Base-by-base conservation (phyloP, 2,329 filamentous ascomycete genomes). In the Phyllosticta citrichinensis region DNA sequence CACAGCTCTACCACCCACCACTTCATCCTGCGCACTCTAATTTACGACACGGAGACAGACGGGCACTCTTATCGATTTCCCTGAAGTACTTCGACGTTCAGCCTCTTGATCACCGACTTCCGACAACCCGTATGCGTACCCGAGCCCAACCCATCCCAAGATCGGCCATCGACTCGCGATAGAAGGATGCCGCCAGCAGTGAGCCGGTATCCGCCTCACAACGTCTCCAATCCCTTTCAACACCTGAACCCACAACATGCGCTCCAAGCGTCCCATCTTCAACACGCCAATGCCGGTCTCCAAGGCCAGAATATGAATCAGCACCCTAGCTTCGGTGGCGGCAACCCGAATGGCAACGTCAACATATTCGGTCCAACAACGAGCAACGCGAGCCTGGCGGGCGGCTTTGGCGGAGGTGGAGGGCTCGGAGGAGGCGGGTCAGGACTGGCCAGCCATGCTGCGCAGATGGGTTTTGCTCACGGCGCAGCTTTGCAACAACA, bases 401-500 rank as follows among this genome's bases (percentile, higher is more conserved):
- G 83, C 80, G 66, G 80, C 75, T 61, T 77, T 55, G 82, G 82
- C 10, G 86, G 85, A 64, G 81, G 80, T 54, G 72, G 75, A 40
- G 76, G 76, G 55, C 76, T 78, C 60, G 80, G 80, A 24, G 78
- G 79, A 73, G 73, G 80, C 77, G 71, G 75, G 63, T 87, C 88
- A 20, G 90, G 91, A 1, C 83, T 96, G 57, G 90, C 87, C 33
- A 93, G 90, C 73, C 90, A 95, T 73, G 91, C 89, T 64, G 91
- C 90, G 63, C 86, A 93, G 69, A 89, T 94, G 82, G 87, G 90
- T 6, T 97, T 97, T 72, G 84, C 87, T 62, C 87, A 93, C 70
- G 88, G 86, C 73, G 87, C 78, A 27, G 77, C 78, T 52, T 72
- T 80, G 66, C 79, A 81, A 64, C 76, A 80, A 65, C 74, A 74